phyloP scores from a whole-genome alignment of 352 stramenopile genomes.

The Phytopythium delawarense region DNA sequence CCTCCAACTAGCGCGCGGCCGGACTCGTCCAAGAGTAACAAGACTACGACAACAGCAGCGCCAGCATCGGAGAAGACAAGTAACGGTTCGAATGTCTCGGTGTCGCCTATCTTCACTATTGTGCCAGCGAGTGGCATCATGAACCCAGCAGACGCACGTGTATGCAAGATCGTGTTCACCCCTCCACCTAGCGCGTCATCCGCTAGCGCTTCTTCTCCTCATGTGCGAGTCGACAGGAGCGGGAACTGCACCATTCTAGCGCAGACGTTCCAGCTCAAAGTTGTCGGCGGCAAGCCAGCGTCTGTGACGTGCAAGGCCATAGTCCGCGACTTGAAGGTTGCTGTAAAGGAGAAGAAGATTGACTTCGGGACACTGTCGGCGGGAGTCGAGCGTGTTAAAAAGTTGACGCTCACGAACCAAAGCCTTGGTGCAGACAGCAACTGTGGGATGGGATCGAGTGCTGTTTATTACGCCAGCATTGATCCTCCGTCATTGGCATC shows the following conservation, averaged over 20 bases:
- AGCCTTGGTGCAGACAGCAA: neutral
- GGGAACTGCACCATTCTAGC: conserved; percentile 13
- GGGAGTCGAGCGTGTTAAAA: conserved; percentile 63
- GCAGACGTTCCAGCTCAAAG: conserved; percentile 46
- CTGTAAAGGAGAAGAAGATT: conserved; percentile 66
- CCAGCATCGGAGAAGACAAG: conserved; percentile 15
- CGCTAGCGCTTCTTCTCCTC: conserved; percentile 8
- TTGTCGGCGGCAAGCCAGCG: conserved; percentile 46
- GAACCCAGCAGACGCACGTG: conserved; percentile 19
- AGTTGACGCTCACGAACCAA: conserved; percentile 39
- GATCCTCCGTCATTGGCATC: conserved; percentile 35
- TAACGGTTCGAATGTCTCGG: conserved; percentile 1
- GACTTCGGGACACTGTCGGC: conserved; percentile 82
- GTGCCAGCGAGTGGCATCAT: conserved; percentile 40
- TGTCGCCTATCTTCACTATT: conserved; percentile 39
- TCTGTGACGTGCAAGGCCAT: conserved; percentile 46
- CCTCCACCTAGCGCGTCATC: conserved; percentile 20
- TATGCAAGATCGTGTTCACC: conserved; percentile 57
- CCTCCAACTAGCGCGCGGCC: conserved; percentile 17
- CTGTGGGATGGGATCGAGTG: conserved; percentile 10
- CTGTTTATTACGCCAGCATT: conserved; percentile 57
- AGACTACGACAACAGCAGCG: conserved; percentile 18
- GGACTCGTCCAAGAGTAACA: conserved; percentile 62
- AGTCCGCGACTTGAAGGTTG: conserved; percentile 47
- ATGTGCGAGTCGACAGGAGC: conserved; percentile 13